A percentile compares a stretch with the other conserved stretches of the same genome.
Evolutionary conservation across 2,329 filamentous ascomycete genomes (phyloP).

Genomic region (Pseudogymnoascus sp.): DNA sequence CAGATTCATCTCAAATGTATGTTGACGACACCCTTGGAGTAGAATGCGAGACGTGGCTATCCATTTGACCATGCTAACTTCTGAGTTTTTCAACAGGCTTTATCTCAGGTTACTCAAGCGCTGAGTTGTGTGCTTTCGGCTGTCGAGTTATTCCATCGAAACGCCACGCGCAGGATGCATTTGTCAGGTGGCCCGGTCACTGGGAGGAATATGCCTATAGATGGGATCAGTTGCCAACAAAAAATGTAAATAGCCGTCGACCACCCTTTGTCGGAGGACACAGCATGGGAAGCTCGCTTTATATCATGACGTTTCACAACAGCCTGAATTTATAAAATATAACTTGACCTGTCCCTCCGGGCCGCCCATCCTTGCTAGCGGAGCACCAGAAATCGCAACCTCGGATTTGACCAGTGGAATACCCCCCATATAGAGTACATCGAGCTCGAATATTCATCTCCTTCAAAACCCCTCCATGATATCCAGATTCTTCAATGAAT

Average conservation of each 20-base stretch:
- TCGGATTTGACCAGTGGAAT: neutral
- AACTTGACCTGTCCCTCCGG: neutral
- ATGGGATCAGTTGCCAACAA: neutral
- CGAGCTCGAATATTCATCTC: neutral
- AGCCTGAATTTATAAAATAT: neutral
- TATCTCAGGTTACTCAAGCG: neutral
- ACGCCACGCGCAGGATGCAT: neutral
- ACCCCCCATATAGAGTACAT: neutral
- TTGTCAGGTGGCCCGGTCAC: neutral
- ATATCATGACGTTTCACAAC: neutral
- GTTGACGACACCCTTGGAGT: neutral
- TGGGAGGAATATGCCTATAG: neutral
- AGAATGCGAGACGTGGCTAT: neutral
- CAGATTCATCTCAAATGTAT: neutral
- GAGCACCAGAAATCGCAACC: neutral
- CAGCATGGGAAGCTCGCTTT: neutral
- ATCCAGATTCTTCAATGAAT: neutral
- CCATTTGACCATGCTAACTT: neutral
- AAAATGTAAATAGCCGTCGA: neutral
- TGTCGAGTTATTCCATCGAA: neutral
- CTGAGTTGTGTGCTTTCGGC: neutral
- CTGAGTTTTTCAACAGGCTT: neutral
- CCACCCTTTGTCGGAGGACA: neutral
- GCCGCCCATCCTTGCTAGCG: neutral
- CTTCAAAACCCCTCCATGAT: neutral